Evolutionary conservation across 768 basidiomycete species (phyloP).

Genomic region (Tulasnella calospora): DNA sequence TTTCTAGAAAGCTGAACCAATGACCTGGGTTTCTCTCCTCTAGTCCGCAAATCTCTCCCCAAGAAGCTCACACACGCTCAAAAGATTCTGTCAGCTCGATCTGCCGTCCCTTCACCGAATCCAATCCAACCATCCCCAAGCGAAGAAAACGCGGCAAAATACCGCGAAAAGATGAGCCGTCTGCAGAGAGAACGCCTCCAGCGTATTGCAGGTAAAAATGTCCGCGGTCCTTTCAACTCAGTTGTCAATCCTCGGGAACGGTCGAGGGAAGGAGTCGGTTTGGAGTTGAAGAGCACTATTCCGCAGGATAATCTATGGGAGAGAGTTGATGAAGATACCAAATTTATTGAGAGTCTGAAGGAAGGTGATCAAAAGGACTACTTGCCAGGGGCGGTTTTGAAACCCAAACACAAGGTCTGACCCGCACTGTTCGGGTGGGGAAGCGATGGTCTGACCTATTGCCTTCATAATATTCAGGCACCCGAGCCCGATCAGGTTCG

Average conservation of each 20-base stretch:
- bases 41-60: conserved; percentile 51
- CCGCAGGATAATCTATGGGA: conserved; percentile 51
- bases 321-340: conserved; percentile 45
- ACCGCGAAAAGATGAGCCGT: conserved; percentile 43
- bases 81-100: conserved; percentile 79
- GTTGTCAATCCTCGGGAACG: conserved; percentile 63
- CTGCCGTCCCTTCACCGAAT: conserved; percentile 80
- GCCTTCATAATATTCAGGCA: conserved; percentile 38
- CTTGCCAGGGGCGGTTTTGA: conserved; percentile 34
- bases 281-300: conserved; percentile 43
- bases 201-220: conserved; percentile 66
- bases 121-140: conserved; percentile 36
- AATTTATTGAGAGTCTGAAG: conserved; percentile 39
- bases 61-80: conserved; percentile 46
- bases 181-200: conserved; percentile 73
- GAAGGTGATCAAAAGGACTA: conserved; percentile 34
- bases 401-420: conserved; percentile 52
- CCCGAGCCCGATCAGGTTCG: conserved; percentile 48
- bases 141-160: conserved; percentile 19
- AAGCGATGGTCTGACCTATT: not conserved
- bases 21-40: not conserved
- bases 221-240: conserved; percentile 68
- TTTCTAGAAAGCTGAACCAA: not conserved
- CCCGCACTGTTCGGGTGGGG: not conserved
- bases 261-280: conserved; percentile 8